Evolutionary conservation across 805 yeast species (phyloP).

Genomic region (Candida easanensis): DNA sequence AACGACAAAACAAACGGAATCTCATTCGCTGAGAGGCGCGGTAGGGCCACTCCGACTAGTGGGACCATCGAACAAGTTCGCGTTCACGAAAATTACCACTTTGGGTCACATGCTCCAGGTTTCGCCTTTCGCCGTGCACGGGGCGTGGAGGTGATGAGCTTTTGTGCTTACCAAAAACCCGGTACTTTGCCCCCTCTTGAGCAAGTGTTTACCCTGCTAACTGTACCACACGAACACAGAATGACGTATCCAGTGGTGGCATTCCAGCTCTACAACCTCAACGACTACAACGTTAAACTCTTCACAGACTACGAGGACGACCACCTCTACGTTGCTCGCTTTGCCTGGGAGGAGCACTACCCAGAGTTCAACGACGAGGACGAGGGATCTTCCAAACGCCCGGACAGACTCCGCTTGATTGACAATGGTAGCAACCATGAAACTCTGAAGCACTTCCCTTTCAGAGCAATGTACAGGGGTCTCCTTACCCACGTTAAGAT

Average conservation of each 20-base stretch:
- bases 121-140: neutral
- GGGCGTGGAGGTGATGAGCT: neutral
- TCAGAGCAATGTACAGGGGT: conserved; percentile 19
- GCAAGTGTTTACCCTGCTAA: no score
- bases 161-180: no score
- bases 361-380: conserved; percentile 16
- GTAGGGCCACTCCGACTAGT: conserved; percentile 11
- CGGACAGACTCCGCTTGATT: conserved; percentile 16
- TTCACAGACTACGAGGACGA: conserved; percentile 21
- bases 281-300: conserved; percentile 26
- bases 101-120: neutral
- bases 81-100: conserved; percentile 4
- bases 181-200: neutral
- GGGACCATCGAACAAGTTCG: conserved; percentile 8
- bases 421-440: conserved; percentile 6
- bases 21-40: conserved; percentile 28
- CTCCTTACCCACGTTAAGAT: conserved; percentile 17
- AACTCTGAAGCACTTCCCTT: conserved; percentile 22
- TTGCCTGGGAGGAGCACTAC: conserved; percentile 19
- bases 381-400: conserved; percentile 25
- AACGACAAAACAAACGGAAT: conserved; percentile 18
- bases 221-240: no score
- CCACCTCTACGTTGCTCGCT: conserved; percentile 21
- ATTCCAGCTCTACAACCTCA: conserved; percentile 24
- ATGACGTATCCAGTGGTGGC: conserved; percentile 17